phyloP scores from a whole-genome alignment of 345 rosid species.

The Abelmoschus esculentus region DNA sequence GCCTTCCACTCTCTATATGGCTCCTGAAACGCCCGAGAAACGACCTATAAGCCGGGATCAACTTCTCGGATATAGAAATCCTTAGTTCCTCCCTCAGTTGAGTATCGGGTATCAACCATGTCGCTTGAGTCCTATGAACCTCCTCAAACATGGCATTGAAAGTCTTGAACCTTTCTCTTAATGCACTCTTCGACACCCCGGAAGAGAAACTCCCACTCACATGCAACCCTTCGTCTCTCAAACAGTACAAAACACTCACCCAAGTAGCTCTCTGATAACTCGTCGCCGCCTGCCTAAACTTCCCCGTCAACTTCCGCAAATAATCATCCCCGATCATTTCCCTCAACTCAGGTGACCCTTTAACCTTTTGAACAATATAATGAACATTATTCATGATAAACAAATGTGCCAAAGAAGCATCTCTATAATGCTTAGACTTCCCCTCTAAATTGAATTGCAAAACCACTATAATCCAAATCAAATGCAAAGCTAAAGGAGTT shows the following conservation, averaged over 20 bases:
- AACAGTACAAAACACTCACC: constrained; percentile 67
- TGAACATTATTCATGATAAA: constrained; percentile 94
- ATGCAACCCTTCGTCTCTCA: constrained; percentile 90
- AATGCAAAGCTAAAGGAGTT: constrained; percentile 64
- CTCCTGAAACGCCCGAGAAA: constrained; percentile 88
- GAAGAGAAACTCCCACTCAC: constrained; percentile 81
- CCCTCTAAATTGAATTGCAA: constrained; percentile 83
- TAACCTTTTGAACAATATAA: constrained; percentile 79
- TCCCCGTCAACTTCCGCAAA: constrained; percentile 62
- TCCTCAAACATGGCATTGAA: constrained; percentile 92
- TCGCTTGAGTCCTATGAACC: constrained; percentile 70
- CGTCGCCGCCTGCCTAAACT: constrained; percentile 63
- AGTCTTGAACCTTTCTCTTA: constrained; percentile 81
- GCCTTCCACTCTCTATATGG: constrained; percentile 86
- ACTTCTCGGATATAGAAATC: constrained; percentile 70
- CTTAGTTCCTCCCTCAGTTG: constrained; percentile 91
- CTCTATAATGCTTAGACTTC: constrained; percentile 75
- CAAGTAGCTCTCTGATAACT: constrained; percentile 87
- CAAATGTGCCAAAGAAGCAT: constrained; percentile 56
- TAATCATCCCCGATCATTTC: constrained; percentile 92
- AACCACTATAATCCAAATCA: constrained; percentile 83
- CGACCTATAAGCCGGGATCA: constrained; percentile 90
- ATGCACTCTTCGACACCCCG: constrained; percentile 70
- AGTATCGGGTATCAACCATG: constrained; percentile 73
- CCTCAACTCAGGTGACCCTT: constrained; percentile 69